Conservation (phyloP, 768 basidiomycete species). For the Terana coerulea region DNA sequence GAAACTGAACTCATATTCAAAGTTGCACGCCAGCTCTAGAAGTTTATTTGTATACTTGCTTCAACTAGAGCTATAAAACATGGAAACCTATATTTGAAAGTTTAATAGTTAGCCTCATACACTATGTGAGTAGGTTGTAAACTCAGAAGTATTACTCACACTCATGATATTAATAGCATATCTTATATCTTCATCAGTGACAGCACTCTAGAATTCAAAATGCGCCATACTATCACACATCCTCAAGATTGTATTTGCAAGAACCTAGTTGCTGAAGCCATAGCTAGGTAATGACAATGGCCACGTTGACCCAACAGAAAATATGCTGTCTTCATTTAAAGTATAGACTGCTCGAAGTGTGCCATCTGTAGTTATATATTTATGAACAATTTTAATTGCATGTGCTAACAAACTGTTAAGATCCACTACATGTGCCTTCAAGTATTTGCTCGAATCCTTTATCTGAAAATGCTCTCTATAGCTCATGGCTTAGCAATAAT, state of each 20-base stretch:
- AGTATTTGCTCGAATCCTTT: too few relatives aligned
- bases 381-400: not conserved
- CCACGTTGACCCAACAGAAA: not conserved
- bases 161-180: constrained; percentile 4
- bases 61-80: constrained; percentile 6
- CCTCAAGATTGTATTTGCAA: constrained; percentile 1
- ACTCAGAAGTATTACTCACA: constrained; percentile 1
- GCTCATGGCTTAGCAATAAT: too few relatives aligned
- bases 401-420: too few relatives aligned
- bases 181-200: constrained; percentile 5
- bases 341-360: not conserved
- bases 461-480: too few relatives aligned
- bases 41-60: constrained; percentile 11
- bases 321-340: not conserved
- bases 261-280: too few relatives aligned
- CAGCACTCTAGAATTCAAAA: constrained; percentile 2
- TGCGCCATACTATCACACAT: constrained; percentile 7
- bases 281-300: not conserved
- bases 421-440: too few relatives aligned
- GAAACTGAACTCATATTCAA: constrained; percentile 4
- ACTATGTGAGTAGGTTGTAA: too few relatives aligned
- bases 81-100: constrained; percentile 1
- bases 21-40: constrained; percentile 10
- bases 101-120: too few relatives aligned
- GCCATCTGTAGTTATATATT: not conserved